These are phyloP conservation scores for Rhizoctonia solani DNA, from an alignment of 1,284 basidiomycete genomes.

Conservation along the genomic window DNA sequence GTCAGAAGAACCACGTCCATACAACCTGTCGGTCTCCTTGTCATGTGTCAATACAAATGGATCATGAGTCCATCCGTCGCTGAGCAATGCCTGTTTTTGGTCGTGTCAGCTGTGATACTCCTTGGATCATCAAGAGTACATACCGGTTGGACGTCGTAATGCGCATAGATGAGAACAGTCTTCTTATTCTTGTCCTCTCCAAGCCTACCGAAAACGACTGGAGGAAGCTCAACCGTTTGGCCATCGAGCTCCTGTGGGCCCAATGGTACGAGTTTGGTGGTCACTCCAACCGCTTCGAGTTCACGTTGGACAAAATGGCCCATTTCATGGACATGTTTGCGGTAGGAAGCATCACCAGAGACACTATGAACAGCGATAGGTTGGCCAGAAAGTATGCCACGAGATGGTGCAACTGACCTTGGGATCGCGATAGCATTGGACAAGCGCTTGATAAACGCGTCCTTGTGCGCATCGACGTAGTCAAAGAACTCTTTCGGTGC, in stretches of 20 bases:
- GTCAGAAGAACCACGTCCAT: slow-evolving; percentile 89
- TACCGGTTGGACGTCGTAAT: slow-evolving; percentile 86
- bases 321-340: slow-evolving; percentile 82
- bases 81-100: slow-evolving; percentile 34
- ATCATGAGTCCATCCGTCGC: slow-evolving; percentile 88
- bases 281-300: slow-evolving; percentile 74
- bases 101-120: background rate
- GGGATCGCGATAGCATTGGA: slow-evolving; percentile 87
- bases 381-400: background rate
- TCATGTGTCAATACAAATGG: slow-evolving; percentile 84
- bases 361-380: slow-evolving; percentile 51
- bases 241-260: slow-evolving; percentile 85
- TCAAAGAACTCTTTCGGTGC: slow-evolving; percentile 56
- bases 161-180: slow-evolving; percentile 91
- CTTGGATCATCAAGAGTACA: slow-evolving; percentile 42
- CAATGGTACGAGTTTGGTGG: slow-evolving; percentile 71
- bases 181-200: slow-evolving; percentile 86
- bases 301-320: slow-evolving; percentile 75
- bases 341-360: slow-evolving; percentile 66
- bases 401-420: slow-evolving; percentile 55
- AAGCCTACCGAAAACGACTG: slow-evolving; percentile 83
- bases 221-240: slow-evolving; percentile 77
- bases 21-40: slow-evolving; percentile 69
- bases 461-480: slow-evolving; percentile 73
- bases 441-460: slow-evolving; percentile 76